A percentile compares a stretch with the other conserved stretches of the same genome.
Conservation (phyloP, 2,329 filamentous ascomycete genomes). For the Calonectria naviculata region DNA sequence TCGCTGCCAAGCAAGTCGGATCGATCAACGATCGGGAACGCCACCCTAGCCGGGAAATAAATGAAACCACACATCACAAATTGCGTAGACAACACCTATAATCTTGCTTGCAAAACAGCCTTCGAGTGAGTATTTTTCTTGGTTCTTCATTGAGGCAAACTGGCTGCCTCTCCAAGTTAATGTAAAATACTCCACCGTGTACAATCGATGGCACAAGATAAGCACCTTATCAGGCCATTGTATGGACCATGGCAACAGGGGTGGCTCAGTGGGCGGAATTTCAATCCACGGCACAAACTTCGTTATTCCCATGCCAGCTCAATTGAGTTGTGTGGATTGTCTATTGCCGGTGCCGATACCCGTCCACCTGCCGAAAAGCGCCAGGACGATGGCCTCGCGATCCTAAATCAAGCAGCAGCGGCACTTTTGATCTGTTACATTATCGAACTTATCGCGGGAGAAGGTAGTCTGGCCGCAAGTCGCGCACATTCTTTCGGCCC, state of each 20-base stretch:
- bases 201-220: not conserved
- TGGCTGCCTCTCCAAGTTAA: too few relatives aligned
- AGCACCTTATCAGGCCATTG: not conserved
- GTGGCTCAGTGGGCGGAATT: not conserved
- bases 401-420: not conserved
- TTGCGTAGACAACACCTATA: too few relatives aligned
- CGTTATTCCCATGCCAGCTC: not conserved
- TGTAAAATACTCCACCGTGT: not conserved
- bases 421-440: constrained; percentile 8
- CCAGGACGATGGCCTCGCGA: not conserved
- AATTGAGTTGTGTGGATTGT: not conserved
- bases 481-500: not conserved
- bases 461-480: not conserved
- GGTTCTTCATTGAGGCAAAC: not conserved
- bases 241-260: not conserved
- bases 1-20: not conserved
- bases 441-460: not conserved
- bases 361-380: constrained; percentile 14
- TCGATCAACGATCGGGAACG: not conserved
- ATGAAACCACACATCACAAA: not conserved
- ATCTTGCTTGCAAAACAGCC: too few relatives aligned
- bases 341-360: constrained; percentile 4
- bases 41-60: not conserved
- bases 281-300: not conserved
- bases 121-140: not conserved